These are phyloP conservation scores for Lathyrus tuberosus DNA, from an alignment of 306 rosid species.

Conservation along the genomic window DNA sequence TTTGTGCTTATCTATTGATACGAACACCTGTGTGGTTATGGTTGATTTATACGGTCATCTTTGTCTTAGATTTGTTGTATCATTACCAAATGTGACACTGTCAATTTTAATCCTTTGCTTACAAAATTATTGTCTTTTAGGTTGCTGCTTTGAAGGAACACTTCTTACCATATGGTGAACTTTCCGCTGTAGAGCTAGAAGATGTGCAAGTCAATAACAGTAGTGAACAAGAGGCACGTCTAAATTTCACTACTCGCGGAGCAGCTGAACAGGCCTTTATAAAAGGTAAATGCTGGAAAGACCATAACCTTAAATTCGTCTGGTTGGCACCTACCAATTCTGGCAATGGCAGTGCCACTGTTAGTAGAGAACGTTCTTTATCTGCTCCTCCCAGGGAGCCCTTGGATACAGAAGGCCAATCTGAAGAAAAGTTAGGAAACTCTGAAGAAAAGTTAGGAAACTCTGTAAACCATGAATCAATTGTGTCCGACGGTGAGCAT, in stretches of 20 bases:
- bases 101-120: constrained; percentile 27
- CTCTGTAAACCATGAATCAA: constrained; percentile 43
- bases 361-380: constrained; percentile 54
- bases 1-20: not conserved
- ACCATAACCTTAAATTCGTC: constrained; percentile 59
- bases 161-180: constrained; percentile 70
- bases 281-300: constrained; percentile 79
- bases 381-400: constrained; percentile 55
- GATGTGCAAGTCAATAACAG: constrained; percentile 44
- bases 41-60: constrained; percentile 24
- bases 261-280: constrained; percentile 79
- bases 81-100: constrained; percentile 8
- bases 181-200: constrained; percentile 63
- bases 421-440: constrained; percentile 43
- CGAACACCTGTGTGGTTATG: not conserved
- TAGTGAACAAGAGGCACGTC: constrained; percentile 52
- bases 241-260: constrained; percentile 62
- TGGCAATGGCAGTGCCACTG: constrained; percentile 48
- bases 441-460: constrained; percentile 43
- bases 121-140: constrained; percentile 46
- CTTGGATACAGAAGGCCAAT: constrained; percentile 42
- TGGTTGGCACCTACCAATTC: constrained; percentile 61
- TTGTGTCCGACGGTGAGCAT: constrained; percentile 48
- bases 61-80: constrained; percentile 9
- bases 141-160: constrained; percentile 76